These are phyloP conservation scores for Buddleja alternifolia DNA, from an alignment of 257 asterid species.

Conservation along the genomic window DNA sequence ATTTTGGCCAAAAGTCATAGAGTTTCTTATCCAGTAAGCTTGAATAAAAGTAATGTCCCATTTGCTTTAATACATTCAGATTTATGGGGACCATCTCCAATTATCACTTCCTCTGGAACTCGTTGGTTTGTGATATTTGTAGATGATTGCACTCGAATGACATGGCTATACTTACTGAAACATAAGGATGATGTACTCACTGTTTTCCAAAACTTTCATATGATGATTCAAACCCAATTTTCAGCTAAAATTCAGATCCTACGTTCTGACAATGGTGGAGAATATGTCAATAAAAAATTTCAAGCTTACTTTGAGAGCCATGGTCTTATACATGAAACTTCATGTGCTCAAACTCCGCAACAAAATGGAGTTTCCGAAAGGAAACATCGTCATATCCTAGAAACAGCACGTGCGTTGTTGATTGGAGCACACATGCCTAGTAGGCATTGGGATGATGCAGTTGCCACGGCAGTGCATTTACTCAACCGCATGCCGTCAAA, in stretches of 20 bases:
- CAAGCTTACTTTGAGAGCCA: not conserved
- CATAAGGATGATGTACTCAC: not conserved
- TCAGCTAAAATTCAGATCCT: not conserved
- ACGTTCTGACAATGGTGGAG: constrained; percentile 8
- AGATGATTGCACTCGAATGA: constrained; percentile 19
- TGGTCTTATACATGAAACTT: not conserved
- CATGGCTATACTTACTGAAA: no score
- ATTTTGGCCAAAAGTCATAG: constrained; percentile 9
- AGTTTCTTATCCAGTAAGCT: not conserved
- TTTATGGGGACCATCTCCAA: constrained; percentile 18
- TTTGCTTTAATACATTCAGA: constrained; percentile 11
- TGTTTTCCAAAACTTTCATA: not conserved
- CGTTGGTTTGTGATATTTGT: not conserved
- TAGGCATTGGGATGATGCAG: not conserved
- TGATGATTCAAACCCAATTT: constrained; percentile 5
- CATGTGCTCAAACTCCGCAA: not conserved
- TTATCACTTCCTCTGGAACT: not conserved
- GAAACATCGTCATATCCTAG: not conserved
- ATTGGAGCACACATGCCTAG: not conserved
- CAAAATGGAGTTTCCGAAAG: not conserved
- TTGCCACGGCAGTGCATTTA: not conserved
- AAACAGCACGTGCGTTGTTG: not conserved
- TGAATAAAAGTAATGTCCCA: not conserved
- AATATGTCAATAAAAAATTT: not conserved
- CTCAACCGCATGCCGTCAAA: not conserved